Evolutionary conservation across 2,329 filamentous ascomycete species (phyloP).

Genomic region (Pestalotiopsis sp.): DNA sequence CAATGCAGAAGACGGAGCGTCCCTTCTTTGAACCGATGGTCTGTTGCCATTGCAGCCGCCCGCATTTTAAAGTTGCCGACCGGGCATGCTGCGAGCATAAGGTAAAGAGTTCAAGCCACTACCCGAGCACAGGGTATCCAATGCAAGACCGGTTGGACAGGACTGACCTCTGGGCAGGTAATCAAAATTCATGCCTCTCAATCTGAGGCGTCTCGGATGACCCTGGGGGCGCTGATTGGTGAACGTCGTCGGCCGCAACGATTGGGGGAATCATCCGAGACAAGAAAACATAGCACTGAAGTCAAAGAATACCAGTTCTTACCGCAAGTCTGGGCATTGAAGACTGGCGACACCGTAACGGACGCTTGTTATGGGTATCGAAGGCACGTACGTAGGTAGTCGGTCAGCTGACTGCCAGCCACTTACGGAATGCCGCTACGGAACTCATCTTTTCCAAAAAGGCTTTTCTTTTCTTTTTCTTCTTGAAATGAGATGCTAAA

Average conservation of each 20-base stretch:
- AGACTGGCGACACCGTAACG: neutral
- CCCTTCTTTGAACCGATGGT: neutral
- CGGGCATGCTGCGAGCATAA: conserved; percentile 1
- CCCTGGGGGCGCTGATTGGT: neutral
- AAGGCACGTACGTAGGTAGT: neutral
- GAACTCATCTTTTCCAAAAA: neutral
- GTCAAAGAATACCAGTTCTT: neutral
- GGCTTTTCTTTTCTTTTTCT: neutral
- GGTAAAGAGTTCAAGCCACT: conserved; percentile 4
- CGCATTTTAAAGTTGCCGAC: conserved; percentile 11
- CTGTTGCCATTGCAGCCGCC: conserved; percentile 3
- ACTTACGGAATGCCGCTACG: neutral
- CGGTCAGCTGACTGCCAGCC: neutral
- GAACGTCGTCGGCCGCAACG: neutral
- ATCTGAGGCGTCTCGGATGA: neutral
- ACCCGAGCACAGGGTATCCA: neutral
- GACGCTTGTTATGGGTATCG: neutral
- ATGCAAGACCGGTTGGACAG: neutral
- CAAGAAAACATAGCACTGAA: neutral
- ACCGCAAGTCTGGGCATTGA: neutral
- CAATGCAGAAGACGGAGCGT: neutral
- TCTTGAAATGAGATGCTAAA: neutral
- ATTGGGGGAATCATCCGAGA: neutral
- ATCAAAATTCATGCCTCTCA: neutral
- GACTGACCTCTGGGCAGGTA: neutral